phyloP scores from a whole-genome alignment of 371 early-diverging fungal species.

The Lichtheimia ramosa region DNA sequence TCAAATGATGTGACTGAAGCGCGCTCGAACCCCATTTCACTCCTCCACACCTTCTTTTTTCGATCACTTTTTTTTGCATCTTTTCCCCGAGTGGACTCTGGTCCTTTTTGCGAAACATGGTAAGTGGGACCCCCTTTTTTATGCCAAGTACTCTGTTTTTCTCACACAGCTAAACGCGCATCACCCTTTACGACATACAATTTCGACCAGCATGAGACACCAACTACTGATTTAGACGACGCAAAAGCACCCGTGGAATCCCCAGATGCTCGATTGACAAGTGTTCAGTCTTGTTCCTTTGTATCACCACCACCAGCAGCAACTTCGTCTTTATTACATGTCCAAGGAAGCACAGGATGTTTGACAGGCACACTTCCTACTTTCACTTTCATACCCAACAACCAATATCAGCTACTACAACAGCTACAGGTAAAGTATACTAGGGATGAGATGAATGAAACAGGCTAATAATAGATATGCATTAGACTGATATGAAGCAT shows the following conservation, averaged over 20 bases:
- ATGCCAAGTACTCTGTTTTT: neutral
- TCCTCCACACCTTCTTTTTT: too few relatives aligned
- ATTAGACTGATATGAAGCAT: neutral
- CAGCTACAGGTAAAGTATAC: constrained; percentile 1
- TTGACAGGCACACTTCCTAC: constrained; percentile 12
- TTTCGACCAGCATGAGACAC: neutral
- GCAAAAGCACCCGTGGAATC: too few relatives aligned
- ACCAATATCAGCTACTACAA: neutral
- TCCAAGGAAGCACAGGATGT: constrained; percentile 7
- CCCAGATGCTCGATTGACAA: too few relatives aligned
- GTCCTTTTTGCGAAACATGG: constrained; percentile 18
- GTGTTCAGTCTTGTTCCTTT: too few relatives aligned
- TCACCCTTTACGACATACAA: neutral
- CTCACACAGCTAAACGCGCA: neutral
- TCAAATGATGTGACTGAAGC: neutral
- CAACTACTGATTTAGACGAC: too few relatives aligned
- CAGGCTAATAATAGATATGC: neutral
- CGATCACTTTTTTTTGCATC: too few relatives aligned
- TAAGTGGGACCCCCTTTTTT: constrained; percentile 8
- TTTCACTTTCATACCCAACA: constrained; percentile 8
- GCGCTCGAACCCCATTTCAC: neutral
- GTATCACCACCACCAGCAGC: neutral
- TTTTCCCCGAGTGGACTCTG: constrained; percentile 12
- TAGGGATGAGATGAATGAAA: too few relatives aligned
- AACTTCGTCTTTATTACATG: neutral